Percentiles rank a stretch among this genome's conserved stretches.
These are phyloP conservation scores for Trichosporon sp. DNA, from an alignment of 1,284 basidiomycete species.

Conservation along the genomic window DNA sequence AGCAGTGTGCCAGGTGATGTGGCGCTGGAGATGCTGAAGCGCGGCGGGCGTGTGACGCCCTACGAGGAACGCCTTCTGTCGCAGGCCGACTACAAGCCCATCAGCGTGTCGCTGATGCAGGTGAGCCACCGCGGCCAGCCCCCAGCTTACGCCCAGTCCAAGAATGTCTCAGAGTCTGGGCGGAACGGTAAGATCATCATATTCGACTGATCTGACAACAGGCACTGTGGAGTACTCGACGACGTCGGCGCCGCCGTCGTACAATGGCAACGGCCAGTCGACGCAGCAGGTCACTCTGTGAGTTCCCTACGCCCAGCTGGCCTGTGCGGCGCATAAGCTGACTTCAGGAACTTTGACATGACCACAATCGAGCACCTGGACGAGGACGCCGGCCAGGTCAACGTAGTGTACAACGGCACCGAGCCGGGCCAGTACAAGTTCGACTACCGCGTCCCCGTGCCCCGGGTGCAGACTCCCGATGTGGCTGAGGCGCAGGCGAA, in stretches of 20 bases:
- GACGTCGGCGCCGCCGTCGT: slow-evolving; percentile 12
- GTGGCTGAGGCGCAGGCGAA: background rate
- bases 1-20: slow-evolving; percentile 60
- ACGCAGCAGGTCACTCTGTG: slow-evolving; percentile 56
- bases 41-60: slow-evolving; percentile 53
- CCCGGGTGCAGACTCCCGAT: background rate
- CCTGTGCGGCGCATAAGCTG: no score
- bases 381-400: slow-evolving; percentile 32
- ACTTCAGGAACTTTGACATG: slow-evolving; percentile 59
- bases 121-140: background rate
- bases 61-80: slow-evolving; percentile 58
- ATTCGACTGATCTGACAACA: slow-evolving; percentile 14
- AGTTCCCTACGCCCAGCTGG: slow-evolving; percentile 38
- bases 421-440: background rate
- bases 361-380: slow-evolving; percentile 69
- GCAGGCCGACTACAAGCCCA: background rate
- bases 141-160: background rate
- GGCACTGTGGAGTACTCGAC: slow-evolving; percentile 2
- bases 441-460: background rate
- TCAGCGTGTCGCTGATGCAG: background rate
- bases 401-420: background rate
- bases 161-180: background rate
- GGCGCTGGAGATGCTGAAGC: slow-evolving; percentile 57
- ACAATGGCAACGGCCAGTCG: slow-evolving; percentile 5
- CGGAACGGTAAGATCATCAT: background rate